These are phyloP conservation scores for Eleusine indica DNA, from an alignment of 176 grass and related monocot species.

Conservation along the genomic window DNA sequence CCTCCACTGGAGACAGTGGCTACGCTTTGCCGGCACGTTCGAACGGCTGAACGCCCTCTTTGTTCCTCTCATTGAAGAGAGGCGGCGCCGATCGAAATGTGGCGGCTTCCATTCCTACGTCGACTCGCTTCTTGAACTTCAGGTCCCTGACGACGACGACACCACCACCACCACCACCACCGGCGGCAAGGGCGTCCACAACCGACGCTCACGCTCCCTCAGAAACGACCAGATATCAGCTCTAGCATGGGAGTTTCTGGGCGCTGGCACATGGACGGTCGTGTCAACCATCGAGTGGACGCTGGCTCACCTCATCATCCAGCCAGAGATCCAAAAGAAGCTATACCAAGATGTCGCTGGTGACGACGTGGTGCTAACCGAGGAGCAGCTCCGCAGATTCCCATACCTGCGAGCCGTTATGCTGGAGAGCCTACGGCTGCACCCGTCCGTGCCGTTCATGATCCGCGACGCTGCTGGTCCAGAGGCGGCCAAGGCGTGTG, in stretches of 20 bases:
- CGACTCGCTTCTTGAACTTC: too few relatives aligned
- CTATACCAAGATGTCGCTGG: background rate
- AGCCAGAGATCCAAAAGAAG: background rate
- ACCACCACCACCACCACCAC: too few relatives aligned
- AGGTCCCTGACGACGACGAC: background rate
- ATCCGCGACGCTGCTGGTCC: background rate
- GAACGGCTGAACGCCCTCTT: too few relatives aligned
- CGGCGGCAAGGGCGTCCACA: background rate
- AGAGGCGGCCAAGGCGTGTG: background rate
- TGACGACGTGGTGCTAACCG: background rate
- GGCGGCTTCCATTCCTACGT: too few relatives aligned
- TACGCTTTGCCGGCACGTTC: too few relatives aligned
- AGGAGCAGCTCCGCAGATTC: background rate
- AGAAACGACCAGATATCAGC: background rate
- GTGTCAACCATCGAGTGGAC: background rate
- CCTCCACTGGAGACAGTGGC: background rate
- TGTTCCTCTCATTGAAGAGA: too few relatives aligned
- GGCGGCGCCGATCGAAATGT: too few relatives aligned
- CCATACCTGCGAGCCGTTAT: background rate
- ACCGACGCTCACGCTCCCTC: background rate
- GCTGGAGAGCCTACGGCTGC: background rate
- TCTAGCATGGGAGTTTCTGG: constrained; percentile 4
- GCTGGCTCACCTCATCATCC: background rate
- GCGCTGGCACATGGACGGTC: background rate
- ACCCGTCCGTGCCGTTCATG: background rate